These are phyloP conservation scores for Medicago arabica DNA, from an alignment of 306 rosid genomes.

Conservation along the genomic window DNA sequence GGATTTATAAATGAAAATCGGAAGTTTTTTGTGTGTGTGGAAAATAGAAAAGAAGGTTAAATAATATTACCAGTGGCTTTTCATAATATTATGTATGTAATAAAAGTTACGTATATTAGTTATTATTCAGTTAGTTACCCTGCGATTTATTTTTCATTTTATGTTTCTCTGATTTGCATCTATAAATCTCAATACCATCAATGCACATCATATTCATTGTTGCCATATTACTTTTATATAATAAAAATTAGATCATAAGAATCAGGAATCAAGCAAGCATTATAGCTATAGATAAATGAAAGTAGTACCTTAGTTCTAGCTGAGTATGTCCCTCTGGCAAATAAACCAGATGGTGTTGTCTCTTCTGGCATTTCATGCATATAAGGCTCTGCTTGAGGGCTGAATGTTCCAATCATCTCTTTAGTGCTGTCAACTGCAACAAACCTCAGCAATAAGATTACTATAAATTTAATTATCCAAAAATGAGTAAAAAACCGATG, in stretches of 20 bases:
- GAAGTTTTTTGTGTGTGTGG: too few species aligned
- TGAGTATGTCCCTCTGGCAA: constrained; percentile 85
- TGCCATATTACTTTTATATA: not conserved
- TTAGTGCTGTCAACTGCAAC: constrained; percentile 74
- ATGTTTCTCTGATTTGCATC: too few species aligned
- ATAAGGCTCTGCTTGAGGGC: constrained; percentile 85
- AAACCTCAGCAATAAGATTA: constrained; percentile 14
- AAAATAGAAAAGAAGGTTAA: too few species aligned
- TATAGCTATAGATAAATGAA: not conserved
- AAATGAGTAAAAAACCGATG: not conserved
- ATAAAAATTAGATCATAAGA: not conserved
- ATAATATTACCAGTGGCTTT: too few species aligned
- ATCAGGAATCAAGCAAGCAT: not conserved
- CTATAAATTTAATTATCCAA: not conserved
- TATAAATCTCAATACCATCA: not conserved
- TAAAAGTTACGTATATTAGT: too few species aligned
- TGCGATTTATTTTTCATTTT: too few species aligned
- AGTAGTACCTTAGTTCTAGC: constrained; percentile 72
- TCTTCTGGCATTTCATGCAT: constrained; percentile 82
- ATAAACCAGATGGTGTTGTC: constrained; percentile 85
- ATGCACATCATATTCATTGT: not conserved
- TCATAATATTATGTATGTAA: too few species aligned
- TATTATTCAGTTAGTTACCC: too few species aligned
- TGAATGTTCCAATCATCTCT: constrained; percentile 91
- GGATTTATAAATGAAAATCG: too few species aligned